Percentiles rank a stretch among this genome's conserved stretches.
These are phyloP conservation scores for Nakazawaea sp. DNA, from an alignment of 805 yeast genomes.

Conservation along the genomic window DNA sequence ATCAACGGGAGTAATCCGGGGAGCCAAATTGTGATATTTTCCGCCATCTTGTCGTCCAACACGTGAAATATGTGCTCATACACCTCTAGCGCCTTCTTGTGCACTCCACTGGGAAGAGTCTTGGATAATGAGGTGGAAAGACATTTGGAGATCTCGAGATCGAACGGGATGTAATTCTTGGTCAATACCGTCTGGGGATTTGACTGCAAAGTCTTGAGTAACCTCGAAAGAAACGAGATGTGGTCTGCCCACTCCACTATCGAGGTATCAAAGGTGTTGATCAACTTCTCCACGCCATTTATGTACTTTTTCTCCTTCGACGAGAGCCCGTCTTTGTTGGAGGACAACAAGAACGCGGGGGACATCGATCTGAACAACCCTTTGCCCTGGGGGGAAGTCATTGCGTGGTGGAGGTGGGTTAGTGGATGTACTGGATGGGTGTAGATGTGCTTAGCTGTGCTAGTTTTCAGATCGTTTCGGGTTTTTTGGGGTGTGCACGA, in stretches of 20 bases:
- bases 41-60: slow-evolving; percentile 51
- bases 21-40: slow-evolving; percentile 68
- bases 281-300: slow-evolving; percentile 64
- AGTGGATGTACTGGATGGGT: no score
- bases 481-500: no score
- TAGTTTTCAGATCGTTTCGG: no score
- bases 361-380: slow-evolving; percentile 22
- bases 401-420: no score
- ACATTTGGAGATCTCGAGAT: slow-evolving; percentile 58
- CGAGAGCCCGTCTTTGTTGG: slow-evolving; percentile 25
- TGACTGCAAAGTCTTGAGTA: slow-evolving; percentile 62
- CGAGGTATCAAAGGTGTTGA: slow-evolving; percentile 61
- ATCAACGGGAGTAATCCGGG: slow-evolving; percentile 90
- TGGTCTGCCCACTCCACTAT: slow-evolving; percentile 98
- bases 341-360: slow-evolving; percentile 18
- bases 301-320: slow-evolving; percentile 65
- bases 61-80: slow-evolving; percentile 65
- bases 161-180: slow-evolving; percentile 58
- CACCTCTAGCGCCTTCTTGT: slow-evolving; percentile 76
- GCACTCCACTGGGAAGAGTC: slow-evolving; percentile 90
- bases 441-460: no score
- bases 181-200: slow-evolving; percentile 31
- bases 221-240: slow-evolving; percentile 77
- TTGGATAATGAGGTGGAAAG: slow-evolving; percentile 78
- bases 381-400: no score